Conservation (phyloP, 768 basidiomycete genomes). For the Mycena maculata region DNA sequence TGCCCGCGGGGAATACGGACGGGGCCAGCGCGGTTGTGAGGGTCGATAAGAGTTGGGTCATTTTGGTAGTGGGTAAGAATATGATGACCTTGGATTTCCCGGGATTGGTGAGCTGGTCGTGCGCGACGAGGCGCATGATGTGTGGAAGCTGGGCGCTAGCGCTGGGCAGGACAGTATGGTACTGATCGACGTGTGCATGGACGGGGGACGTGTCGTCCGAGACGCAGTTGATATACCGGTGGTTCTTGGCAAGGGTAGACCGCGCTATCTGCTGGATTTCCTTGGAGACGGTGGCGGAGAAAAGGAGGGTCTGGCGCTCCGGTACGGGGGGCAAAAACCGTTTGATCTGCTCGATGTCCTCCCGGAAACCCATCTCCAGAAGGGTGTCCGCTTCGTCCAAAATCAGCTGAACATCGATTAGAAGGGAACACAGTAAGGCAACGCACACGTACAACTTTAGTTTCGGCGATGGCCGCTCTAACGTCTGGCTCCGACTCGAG, state of each 20-base stretch:
- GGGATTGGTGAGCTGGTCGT: slow-evolving; percentile 85
- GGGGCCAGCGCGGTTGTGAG: slow-evolving; percentile 64
- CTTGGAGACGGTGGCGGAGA: slow-evolving; percentile 87
- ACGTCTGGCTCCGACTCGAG: slow-evolving; percentile 70
- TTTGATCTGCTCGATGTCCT: slow-evolving; percentile 83
- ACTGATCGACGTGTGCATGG: slow-evolving; percentile 83
- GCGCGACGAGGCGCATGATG: slow-evolving; percentile 80
- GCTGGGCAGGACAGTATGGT: slow-evolving; percentile 77
- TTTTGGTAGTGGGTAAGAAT: slow-evolving; percentile 88
- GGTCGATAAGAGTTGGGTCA: slow-evolving; percentile 80
- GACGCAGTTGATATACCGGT: slow-evolving; percentile 81
- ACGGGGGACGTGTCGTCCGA: slow-evolving; percentile 70
- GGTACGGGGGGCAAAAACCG: slow-evolving; percentile 68
- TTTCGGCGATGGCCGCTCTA: slow-evolving; percentile 59
- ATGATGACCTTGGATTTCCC: slow-evolving; percentile 79
- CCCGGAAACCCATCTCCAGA: slow-evolving; percentile 92
- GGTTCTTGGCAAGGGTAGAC: slow-evolving; percentile 65
- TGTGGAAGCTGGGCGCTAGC: slow-evolving; percentile 82
- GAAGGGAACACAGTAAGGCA: slow-evolving; percentile 23
- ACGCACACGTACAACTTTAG: slow-evolving; percentile 65
- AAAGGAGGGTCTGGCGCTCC: slow-evolving; percentile 89
- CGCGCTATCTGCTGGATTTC: slow-evolving; percentile 79
- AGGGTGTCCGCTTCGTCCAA: slow-evolving; percentile 94
- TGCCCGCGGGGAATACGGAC: slow-evolving; percentile 61
- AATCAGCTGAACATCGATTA: slow-evolving; percentile 66